These are phyloP conservation scores for Phyllosticta citriasiana DNA, from an alignment of 2,329 filamentous ascomycete species.

Conservation along the genomic window DNA sequence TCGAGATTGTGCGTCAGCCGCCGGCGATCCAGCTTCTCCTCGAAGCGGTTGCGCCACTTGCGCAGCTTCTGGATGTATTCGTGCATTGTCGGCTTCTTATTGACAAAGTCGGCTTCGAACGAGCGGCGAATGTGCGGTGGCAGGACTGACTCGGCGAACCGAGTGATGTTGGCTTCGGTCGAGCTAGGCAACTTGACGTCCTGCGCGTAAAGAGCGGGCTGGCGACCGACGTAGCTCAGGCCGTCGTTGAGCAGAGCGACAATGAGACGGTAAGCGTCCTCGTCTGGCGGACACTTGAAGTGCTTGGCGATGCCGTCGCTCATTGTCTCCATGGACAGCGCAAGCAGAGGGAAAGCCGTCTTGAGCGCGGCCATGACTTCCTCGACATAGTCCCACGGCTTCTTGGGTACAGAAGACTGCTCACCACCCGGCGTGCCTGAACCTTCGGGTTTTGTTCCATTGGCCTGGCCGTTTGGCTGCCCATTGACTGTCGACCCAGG, in stretches of 20 bases:
- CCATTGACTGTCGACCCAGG: not conserved
- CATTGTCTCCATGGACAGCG: conserved; percentile 98
- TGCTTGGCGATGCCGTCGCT: conserved; percentile 98
- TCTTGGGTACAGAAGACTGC: conserved; percentile 42
- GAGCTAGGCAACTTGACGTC: conserved; percentile 83
- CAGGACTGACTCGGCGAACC: conserved; percentile 92
- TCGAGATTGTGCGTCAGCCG: conserved; percentile 66
- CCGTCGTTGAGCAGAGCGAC: conserved; percentile 96
- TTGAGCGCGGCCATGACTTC: conserved; percentile 93
- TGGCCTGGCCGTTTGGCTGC: conserved; percentile 38
- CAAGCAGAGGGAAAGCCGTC: conserved; percentile 90
- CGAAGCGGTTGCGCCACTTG: conserved; percentile 94
- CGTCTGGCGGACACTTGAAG: conserved; percentile 97
- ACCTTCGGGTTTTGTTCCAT: conserved; percentile 31
- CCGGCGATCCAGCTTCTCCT: conserved; percentile 89
- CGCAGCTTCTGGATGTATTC: conserved; percentile 97
- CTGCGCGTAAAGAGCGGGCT: conserved; percentile 75
- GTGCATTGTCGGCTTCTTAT: conserved; percentile 91
- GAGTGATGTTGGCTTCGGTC: conserved; percentile 91
- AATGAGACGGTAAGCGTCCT: conserved; percentile 94
- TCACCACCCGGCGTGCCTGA: conserved; percentile 22
- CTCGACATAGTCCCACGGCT: conserved; percentile 93
- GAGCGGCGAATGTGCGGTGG: conserved; percentile 90
- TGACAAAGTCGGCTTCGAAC: conserved; percentile 95
- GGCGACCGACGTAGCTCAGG: conserved; percentile 80